Percentiles rank a stretch among this genome's conserved stretches.
Conservation (phyloP, 2,329 filamentous ascomycete genomes). For the Diaporthe sp. region DNA sequence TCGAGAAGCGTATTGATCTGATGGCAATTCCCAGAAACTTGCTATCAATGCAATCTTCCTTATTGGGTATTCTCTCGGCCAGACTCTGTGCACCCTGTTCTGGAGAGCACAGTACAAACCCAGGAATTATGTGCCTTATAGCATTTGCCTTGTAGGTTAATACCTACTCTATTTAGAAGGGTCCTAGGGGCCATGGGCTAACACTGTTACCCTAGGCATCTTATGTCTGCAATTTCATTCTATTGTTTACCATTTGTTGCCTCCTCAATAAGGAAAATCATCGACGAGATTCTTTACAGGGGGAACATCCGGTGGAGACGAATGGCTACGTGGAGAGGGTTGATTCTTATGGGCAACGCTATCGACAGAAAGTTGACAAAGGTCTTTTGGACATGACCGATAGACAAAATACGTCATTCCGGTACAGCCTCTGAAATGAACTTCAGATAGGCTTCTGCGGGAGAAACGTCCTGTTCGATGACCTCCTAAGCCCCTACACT, state of each 20-base stretch:
- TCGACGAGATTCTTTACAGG: conserved; percentile 7
- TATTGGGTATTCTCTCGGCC: conserved; percentile 13
- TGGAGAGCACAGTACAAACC: conserved; percentile 28
- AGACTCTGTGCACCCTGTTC: conserved; percentile 19
- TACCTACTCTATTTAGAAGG: too few species aligned
- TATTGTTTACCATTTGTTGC: neutral
- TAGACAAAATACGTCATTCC: conserved; percentile 18
- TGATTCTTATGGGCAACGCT: neutral
- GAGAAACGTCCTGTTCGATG: neutral
- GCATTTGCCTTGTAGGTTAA: conserved; percentile 15
- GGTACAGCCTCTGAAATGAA: conserved; percentile 1
- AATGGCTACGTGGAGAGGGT: conserved; percentile 3
- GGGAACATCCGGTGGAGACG: neutral
- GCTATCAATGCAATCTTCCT: conserved; percentile 11
- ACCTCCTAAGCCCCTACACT: neutral
- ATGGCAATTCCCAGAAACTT: neutral
- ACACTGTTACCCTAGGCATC: neutral
- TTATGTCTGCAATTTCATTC: neutral
- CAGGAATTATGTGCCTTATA: conserved; percentile 23
- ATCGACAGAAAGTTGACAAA: conserved; percentile 18
- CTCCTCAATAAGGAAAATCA: neutral
- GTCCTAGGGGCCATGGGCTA: neutral
- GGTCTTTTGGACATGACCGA: conserved; percentile 14
- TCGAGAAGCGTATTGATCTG: neutral
- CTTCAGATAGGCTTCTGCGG: neutral